Base-by-base conservation (phyloP, 352 stramenopile species). In the Phytophthora pluvialis region DNA sequence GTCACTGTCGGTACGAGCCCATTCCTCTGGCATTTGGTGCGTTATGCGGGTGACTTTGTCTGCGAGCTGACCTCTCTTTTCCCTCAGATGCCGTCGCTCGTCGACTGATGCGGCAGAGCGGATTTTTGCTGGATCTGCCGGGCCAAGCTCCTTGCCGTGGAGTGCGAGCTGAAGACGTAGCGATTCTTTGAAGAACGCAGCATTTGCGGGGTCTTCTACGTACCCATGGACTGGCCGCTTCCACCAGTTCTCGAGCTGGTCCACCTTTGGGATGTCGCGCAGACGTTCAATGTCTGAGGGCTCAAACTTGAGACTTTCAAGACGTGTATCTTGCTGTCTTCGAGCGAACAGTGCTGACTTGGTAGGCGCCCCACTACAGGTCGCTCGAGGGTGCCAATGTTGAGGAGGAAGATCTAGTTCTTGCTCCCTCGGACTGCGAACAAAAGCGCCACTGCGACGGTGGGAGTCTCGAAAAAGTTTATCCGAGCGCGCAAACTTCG, bases 231-330 rank as follows among this genome's bases (percentile, higher is more conserved):
- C 48, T 21, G 75, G 64, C 11, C 64, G 59, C 25, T 70, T 87
- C 85, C 85, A 93, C 85, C 85, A 93, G 38, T 73, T 58, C 6
- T 51, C 21, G 6, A 90, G 67, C 25, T 85, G 56, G 3, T 71
- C 42, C 0, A 67, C 61, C 31, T 81, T 86, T 18, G 83, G 83
- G 33, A 87, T 86, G 35, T 89, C 78, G 6, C 43, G 35, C 7
- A 88, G 58, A 1, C 80, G 61, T 64, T 80, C 70, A 54, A 89
- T 75, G 51, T 89, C 79, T 3, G 53, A 62, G 12, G 79, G 78
- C 33, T 90, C 74, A 58, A 89, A 89, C 56, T 74, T 72, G 11
- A 89, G 69, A 46, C 66, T 84, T 25, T 71, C 80, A 7, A 70
- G 47, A 4, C 66, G 73, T 25, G 65, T 72, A 15, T 75, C 70